Evolutionary conservation across 768 basidiomycete genomes (phyloP), one percentile per base, ranked within the genome.

Genomic region (Pisolithus tinctorius): DNA sequence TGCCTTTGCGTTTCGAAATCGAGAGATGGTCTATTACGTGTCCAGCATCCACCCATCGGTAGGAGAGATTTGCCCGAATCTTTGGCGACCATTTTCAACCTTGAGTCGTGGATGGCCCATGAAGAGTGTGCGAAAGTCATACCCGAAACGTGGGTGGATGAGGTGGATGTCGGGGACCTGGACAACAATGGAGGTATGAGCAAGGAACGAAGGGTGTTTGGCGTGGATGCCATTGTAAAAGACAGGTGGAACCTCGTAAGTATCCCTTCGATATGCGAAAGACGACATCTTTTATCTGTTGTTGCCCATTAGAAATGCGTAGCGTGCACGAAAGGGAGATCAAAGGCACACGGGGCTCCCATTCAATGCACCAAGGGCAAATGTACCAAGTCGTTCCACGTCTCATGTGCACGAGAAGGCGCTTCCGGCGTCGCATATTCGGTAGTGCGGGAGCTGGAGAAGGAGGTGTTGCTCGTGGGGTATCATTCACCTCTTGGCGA

Each of bases 351-450:
- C 54, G 90, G 86, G 16, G 88, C 86, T 1, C 86, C 86, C 25
- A 83, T 96, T 25, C 94, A 97, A 63, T 97, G 94, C 64, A 89
- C 90, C 14, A 91, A 89, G 67, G 93, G 93, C 42, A 95, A 93
- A 70, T 97, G 94, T 60, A 77, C 88, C 10, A 89, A 88, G 63
- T 89, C 94, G 0, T 96, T 92, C 70, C 95, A 98, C 62, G 86
- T 96, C 27, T 86, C 84, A 3, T 99, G 96, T 65, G 95, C 96
- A 0, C 71, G 76, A 39, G 76, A 81, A 17, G 68, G 66, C 10
- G 69, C 70, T 3, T 63, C 70, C 4, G 80, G 78, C 9, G 76
- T 89, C 40, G 71, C 80, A 23, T 91, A 84, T 59, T 68, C 66
- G 1, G 74, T 87, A 31, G 44, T 84, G n/a, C 71, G 76, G 45